Base-by-base conservation (phyloP, 2,329 filamentous ascomycete species). In the Raffaelea deltoideospora region DNA sequence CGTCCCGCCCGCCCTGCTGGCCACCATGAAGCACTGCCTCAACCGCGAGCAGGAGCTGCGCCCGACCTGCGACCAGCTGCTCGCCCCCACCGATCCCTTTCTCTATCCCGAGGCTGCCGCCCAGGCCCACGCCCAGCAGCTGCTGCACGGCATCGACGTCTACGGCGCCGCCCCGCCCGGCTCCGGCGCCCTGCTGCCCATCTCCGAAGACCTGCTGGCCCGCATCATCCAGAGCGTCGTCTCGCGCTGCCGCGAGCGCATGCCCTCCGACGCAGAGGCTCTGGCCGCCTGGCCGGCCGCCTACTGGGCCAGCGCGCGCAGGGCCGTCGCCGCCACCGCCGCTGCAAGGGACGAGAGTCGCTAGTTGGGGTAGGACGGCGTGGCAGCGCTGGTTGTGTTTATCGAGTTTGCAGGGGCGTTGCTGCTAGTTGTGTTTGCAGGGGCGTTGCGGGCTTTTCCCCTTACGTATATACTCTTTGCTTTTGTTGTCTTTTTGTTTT, bases 151-250 rank as follows among this genome's bases (percentile, higher is more conserved):
- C n/a, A n/a, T n/a, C n/a, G n/a, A n/a, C n/a, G n/a, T n/a, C n/a
- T 4, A 4, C 11, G 21, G 10, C 15, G 40, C 43, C 6, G 42
- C 50, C 8, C 42, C 44, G 24, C 39, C 45, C 11, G 24, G 44
- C 39, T n/a, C 21, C 7, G 37, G 33, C 11, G 37, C 46, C 13
- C 61, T 69, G 10, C 53, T 78, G 14, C 72, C 74, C 4, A 65
- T 79, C 37, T 70, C 71, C 15, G 71, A 78, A 50, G 73, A 77
- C 46, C 55, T 78, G 35, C 61, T 79, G 22, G 65, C 65, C 23
- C 58, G 72, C 32, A 74, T 79, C 45, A 67, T 79, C 40, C 67
- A 75, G 54, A 76, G 69, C 48, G 72, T 77, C 17, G 71, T 73
- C 14, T 57, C 63, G 15, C 63, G 72, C 38, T 76, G 72, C 42